Evolutionary conservation across 208 protist species (phyloP).

Genomic region (Leishmania turanica): DNA sequence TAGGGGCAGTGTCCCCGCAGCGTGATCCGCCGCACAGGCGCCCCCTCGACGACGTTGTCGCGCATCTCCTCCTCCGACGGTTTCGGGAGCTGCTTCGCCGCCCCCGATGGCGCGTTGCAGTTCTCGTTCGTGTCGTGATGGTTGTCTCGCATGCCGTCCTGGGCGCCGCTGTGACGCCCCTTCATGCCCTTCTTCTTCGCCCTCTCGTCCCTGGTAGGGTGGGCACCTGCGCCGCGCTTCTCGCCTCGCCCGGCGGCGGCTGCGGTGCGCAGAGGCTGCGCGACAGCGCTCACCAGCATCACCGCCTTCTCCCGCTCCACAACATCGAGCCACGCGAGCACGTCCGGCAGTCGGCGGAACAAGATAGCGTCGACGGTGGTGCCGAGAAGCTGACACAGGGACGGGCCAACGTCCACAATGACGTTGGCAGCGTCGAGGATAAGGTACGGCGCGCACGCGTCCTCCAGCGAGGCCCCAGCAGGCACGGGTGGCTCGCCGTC

Average conservation of each 20-base stretch:
- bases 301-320: constrained; percentile 23
- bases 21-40: constrained; percentile 31
- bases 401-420: constrained; percentile 53
- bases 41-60: constrained; percentile 14
- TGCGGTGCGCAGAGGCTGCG: not conserved
- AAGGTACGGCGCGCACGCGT: constrained; percentile 46
- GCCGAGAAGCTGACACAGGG: constrained; percentile 52
- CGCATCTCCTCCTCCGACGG: not conserved
- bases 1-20: constrained; percentile 34
- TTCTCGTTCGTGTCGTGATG: not conserved
- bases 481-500: not conserved
- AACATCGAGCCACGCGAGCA: constrained; percentile 58
- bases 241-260: not conserved
- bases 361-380: constrained; percentile 34
- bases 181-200: not conserved
- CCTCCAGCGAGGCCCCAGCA: constrained; percentile 21
- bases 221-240: not conserved
- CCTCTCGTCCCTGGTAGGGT: not conserved
- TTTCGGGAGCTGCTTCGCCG: not conserved
- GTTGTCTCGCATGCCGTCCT: not conserved
- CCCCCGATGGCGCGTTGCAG: not conserved
- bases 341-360: constrained; percentile 35
- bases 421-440: constrained; percentile 38
- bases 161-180: not conserved
- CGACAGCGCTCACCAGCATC: constrained; percentile 1